Conservation (phyloP, 257 asterid genomes). For the Echites panduratus region DNA sequence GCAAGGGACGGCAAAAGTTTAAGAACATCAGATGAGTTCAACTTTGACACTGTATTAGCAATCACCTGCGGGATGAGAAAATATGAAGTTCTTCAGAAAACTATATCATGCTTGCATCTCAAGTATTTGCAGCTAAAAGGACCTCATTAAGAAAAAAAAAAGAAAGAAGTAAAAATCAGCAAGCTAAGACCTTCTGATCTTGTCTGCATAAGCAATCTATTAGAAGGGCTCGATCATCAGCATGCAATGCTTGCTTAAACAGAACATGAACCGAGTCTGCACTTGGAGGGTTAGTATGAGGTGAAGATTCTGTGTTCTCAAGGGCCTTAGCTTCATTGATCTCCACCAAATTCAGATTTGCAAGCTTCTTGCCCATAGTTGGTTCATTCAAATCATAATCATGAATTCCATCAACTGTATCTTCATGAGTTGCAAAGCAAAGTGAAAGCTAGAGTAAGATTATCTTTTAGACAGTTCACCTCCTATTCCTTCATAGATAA, state of each 20-base stretch:
- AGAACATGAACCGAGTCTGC: conserved; percentile 82
- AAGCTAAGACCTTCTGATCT: conserved; percentile 64
- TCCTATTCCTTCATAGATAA: not conserved
- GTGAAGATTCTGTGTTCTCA: conserved; percentile 29
- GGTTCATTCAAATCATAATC: conserved; percentile 62
- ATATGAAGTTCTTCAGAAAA: conserved; percentile 11
- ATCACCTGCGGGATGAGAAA: conserved; percentile 50
- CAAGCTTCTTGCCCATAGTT: conserved; percentile 90
- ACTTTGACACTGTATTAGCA: conserved; percentile 55
- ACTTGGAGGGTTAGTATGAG: conserved; percentile 63
- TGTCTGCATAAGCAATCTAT: conserved; percentile 77
- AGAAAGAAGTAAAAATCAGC: not conserved
- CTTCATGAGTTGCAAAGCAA: conserved; percentile 38
- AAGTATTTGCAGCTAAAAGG: not conserved
- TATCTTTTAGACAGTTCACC: not conserved
- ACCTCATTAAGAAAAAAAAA: not conserved
- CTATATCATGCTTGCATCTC: not conserved
- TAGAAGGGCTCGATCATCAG: conserved; percentile 77
- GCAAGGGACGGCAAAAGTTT: conserved; percentile 69
- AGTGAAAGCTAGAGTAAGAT: not conserved
- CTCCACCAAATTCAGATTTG: conserved; percentile 53
- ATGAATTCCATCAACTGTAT: conserved; percentile 34
- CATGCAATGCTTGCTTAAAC: conserved; percentile 83
- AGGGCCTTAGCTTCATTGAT: conserved; percentile 19
- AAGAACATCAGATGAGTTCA: conserved; percentile 84